phyloP scores from a whole-genome alignment of 164 flowering plant genomes.

The Liquidambar formosana region DNA sequence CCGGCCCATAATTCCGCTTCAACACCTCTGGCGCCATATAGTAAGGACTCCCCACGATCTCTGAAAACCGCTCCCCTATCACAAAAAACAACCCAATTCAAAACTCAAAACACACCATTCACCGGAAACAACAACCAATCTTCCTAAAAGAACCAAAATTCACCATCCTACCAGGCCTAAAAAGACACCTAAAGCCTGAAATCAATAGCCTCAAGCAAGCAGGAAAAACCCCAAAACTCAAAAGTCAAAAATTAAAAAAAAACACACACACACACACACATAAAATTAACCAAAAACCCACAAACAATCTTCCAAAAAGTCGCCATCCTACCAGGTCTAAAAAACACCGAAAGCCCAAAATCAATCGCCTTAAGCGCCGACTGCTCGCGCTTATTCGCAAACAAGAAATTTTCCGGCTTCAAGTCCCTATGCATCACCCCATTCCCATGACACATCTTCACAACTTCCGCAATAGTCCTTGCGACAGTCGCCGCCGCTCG shows the following conservation, averaged over 20 bases:
- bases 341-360: constrained; percentile 90
- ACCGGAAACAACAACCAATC: constrained; percentile 12
- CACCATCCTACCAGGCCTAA: constrained; percentile 16
- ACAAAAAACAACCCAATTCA: background rate
- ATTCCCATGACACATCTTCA: constrained; percentile 85
- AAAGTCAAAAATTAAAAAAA: background rate
- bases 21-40: constrained; percentile 99
- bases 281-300: background rate
- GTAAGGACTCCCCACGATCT: constrained; percentile 99
- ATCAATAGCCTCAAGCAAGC: background rate
- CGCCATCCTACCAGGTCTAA: constrained; percentile 56
- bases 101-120: background rate
- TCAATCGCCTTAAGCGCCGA: constrained; percentile 85
- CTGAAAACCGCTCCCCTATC: constrained; percentile 66
- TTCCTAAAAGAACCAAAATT: constrained; percentile 1
- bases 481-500: constrained; percentile 84
- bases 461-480: constrained; percentile 85
- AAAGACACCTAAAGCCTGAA: background rate
- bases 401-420: constrained; percentile 95
- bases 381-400: constrained; percentile 85
- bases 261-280: background rate
- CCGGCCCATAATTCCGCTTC: constrained; percentile 90
- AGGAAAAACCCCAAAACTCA: background rate
- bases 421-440: constrained; percentile 94
- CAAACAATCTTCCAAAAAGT: background rate